These are phyloP conservation scores for Xylaria sp. DNA, from an alignment of 2,329 filamentous ascomycete genomes.

Conservation along the genomic window DNA sequence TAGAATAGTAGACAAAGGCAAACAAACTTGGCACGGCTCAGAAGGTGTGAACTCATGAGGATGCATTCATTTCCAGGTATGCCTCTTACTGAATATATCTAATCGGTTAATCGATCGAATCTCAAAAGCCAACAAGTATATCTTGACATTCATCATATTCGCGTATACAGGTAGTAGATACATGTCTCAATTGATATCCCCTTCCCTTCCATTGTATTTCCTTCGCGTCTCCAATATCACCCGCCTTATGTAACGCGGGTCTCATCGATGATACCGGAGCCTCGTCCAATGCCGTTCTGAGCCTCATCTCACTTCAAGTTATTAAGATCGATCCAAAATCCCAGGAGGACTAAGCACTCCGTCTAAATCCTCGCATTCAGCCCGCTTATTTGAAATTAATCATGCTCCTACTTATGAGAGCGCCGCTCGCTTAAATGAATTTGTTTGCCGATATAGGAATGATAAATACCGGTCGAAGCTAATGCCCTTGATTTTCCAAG, in stretches of 20 bases:
- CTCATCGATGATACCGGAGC: background rate
- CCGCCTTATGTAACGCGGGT: background rate
- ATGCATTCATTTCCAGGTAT: background rate
- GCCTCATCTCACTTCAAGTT: background rate
- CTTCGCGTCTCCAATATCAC: background rate
- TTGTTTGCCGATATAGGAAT: slow-evolving; percentile 8
- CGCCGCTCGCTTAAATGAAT: slow-evolving; percentile 13
- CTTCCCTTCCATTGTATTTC: background rate
- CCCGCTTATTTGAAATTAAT: slow-evolving; percentile 1
- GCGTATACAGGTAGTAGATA: slow-evolving; percentile 12
- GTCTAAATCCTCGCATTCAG: background rate
- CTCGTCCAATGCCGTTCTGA: background rate
- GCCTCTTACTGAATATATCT: background rate
- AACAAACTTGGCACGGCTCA: too few relatives aligned
- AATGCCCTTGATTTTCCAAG: slow-evolving; percentile 34
- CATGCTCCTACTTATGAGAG: background rate
- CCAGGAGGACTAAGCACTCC: background rate
- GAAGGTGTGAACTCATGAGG: too few relatives aligned
- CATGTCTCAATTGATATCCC: background rate
- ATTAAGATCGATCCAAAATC: slow-evolving; percentile 2
- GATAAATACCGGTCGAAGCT: slow-evolving; percentile 12
- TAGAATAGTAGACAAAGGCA: too few relatives aligned
- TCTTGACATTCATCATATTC: slow-evolving; percentile 16
- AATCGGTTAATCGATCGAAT: background rate
- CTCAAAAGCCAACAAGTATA: background rate